A percentile compares a stretch with the other conserved stretches of the same genome.
Conservation (phyloP, 1,139 yeast species). For the Saccharomyces hybrid region DNA sequence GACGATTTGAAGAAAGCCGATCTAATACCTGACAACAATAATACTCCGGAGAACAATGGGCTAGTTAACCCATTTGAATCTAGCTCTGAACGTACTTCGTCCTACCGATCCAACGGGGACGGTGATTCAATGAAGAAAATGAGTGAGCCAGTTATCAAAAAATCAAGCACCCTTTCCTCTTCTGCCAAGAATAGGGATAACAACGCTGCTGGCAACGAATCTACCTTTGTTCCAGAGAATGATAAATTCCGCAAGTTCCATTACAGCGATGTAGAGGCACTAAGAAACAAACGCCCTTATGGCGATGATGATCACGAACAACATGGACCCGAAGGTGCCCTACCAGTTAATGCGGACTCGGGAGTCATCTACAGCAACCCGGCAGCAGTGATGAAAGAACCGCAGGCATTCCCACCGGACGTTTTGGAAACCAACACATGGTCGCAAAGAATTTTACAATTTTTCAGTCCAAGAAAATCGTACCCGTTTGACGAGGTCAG, state of each 20-base stretch:
- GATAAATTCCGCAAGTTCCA: conserved; percentile 23
- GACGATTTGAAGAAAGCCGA: conserved; percentile 33
- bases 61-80: not conserved
- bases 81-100: not conserved
- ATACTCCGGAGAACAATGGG: not conserved
- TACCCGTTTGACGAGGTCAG: conserved; percentile 33
- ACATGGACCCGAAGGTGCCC: conserved; percentile 11
- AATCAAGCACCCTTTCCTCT: conserved; percentile 1
- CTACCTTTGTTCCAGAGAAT: conserved; percentile 24
- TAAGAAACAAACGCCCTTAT: conserved; percentile 5
- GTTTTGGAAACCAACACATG: conserved; percentile 9
- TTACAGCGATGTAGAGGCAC: conserved; percentile 18
- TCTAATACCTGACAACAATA: conserved; percentile 9
- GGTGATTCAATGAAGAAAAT: not conserved
- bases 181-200: conserved; percentile 1
- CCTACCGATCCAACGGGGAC: not conserved
- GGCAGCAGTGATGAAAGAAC: conserved; percentile 16
- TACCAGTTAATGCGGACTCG: conserved; percentile 20
- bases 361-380: conserved; percentile 23
- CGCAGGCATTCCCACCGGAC: conserved; percentile 22
- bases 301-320: conserved; percentile 1
- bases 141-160: not conserved
- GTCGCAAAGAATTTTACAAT: conserved; percentile 26
- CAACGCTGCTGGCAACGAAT: conserved; percentile 2
- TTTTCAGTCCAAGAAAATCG: conserved; percentile 33